Base-by-base conservation (phyloP, 768 basidiomycete species). In the Mrakia gelida region DNA sequence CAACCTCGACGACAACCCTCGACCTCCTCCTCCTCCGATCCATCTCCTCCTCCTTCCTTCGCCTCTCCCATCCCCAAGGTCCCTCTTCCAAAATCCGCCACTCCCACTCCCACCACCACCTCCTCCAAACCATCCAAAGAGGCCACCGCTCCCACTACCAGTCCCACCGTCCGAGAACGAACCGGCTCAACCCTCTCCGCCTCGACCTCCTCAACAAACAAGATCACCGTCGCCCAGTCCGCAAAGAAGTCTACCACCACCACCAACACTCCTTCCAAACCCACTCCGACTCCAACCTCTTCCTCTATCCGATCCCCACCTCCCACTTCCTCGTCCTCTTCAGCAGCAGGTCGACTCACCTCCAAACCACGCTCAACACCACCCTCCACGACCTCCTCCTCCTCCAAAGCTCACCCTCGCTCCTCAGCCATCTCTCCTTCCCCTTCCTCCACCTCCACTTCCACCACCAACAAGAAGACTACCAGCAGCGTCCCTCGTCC, bases 401-500 rank as follows among this genome's bases (percentile, higher is more conserved):
- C 67, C 10, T 41, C 34, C 26, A 70, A 70, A 38, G 38, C 38
- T 38, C 38, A 38, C 43, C 65, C 65, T 23, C 65, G 38, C 13
- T 65, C 63, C 16, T 70, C 67, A 21, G 67, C 38, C 67, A 26
- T 41, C 23, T 70, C 67, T 23, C 67, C 67, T n/a, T 70, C 67
- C 7, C 26, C 38, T 15, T 34, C 67, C 30, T 38, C 63, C 4
- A 21, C 63, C 34, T 38, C 34, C 6, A n/a, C n/a, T n/a, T n/a
- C n/a, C n/a, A n/a, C n/a, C n/a, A 30, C 65, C 34, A 67, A 21
- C 65, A 67, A 67, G 23, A 70, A 70, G 13, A 23, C 41, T 4
- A 41, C 67, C 21, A 5, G 18, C 45, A 45, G 45, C 45, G 11
- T 11, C 21, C 18, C 67, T 23, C 13, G 21, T 2, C 41, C 67